Evolutionary conservation across 2,329 filamentous ascomycete species (phyloP).

Genomic region (Camillea tinctor): DNA sequence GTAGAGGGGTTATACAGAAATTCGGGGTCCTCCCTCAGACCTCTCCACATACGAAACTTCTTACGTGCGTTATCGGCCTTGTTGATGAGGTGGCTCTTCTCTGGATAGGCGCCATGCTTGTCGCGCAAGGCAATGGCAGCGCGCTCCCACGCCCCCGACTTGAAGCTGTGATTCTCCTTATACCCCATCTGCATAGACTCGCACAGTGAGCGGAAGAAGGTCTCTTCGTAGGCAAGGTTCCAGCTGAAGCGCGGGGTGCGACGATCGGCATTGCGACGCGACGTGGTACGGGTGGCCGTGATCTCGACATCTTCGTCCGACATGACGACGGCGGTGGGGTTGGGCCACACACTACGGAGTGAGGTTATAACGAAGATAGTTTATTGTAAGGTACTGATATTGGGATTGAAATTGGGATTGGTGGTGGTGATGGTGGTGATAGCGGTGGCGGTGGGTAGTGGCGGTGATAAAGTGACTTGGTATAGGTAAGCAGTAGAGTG

Average conservation of each 20-base stretch:
- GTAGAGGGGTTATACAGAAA: slow-evolving; percentile 53
- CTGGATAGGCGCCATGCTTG: slow-evolving; percentile 55
- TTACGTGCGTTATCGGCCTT: slow-evolving; percentile 64
- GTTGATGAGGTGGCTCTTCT: slow-evolving; percentile 62
- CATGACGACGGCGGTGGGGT: slow-evolving; percentile 26
- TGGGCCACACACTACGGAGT: background rate
- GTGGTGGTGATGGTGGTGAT: no score
- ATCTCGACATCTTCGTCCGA: slow-evolving; percentile 32
- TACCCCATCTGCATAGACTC: slow-evolving; percentile 57
- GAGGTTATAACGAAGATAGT: background rate
- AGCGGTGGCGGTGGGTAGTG: no score
- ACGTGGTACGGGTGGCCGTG: slow-evolving; percentile 19
- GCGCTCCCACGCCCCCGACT: slow-evolving; percentile 60
- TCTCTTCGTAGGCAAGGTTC: slow-evolving; percentile 57
- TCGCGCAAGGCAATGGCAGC: slow-evolving; percentile 54
- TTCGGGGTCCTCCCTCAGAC: slow-evolving; percentile 55
- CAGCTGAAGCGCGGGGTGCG: slow-evolving; percentile 56
- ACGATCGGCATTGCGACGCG: slow-evolving; percentile 31
- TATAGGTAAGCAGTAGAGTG: no score
- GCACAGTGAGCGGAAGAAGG: slow-evolving; percentile 60
- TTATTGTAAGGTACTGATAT: background rate
- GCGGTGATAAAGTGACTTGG: no score
- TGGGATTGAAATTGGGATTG: no score
- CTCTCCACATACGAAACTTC: slow-evolving; percentile 61
- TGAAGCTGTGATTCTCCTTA: slow-evolving; percentile 59